Conservation (phyloP, 176 grass and related monocot genomes). For the Aegilops tauschii region DNA sequence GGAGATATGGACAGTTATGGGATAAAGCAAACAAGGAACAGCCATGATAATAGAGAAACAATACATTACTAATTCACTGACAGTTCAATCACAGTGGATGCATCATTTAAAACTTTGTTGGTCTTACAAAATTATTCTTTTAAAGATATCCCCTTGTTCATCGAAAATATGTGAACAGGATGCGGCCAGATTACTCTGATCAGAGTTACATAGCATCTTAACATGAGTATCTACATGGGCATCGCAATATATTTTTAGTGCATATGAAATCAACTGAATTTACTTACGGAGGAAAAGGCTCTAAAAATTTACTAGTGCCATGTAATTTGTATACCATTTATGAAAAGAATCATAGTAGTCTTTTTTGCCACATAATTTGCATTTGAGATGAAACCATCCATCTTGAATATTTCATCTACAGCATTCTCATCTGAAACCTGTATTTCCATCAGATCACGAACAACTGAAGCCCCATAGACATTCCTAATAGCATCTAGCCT, state of each 20-base stretch:
- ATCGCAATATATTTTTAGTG: background rate
- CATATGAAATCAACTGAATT: background rate
- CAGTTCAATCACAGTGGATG: background rate
- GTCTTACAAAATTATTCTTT: background rate
- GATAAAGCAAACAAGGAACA: conserved; percentile 9
- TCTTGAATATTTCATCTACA: conserved; percentile 65
- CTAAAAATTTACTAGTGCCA: background rate
- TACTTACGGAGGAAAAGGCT: background rate
- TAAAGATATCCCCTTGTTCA: background rate
- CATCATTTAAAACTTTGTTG: background rate
- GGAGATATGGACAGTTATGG: conserved; percentile 26
- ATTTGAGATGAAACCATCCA: conserved; percentile 92
- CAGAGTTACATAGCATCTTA: background rate
- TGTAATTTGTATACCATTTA: conserved; percentile 60
- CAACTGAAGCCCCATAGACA: conserved; percentile 77
- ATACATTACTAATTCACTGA: background rate
- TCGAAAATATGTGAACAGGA: background rate
- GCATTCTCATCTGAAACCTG: conserved; percentile 72
- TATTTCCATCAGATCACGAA: conserved; percentile 92
- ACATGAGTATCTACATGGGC: conserved; percentile 5
- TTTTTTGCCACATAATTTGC: conserved; percentile 92
- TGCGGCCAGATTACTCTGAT: background rate
- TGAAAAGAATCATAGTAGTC: conserved; percentile 94
- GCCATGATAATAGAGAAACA: conserved; percentile 7
- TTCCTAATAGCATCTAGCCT: conserved; percentile 86